phyloP scores from a whole-genome alignment of 2,329 filamentous ascomycete species.

The Paecilomyces fulvus region DNA sequence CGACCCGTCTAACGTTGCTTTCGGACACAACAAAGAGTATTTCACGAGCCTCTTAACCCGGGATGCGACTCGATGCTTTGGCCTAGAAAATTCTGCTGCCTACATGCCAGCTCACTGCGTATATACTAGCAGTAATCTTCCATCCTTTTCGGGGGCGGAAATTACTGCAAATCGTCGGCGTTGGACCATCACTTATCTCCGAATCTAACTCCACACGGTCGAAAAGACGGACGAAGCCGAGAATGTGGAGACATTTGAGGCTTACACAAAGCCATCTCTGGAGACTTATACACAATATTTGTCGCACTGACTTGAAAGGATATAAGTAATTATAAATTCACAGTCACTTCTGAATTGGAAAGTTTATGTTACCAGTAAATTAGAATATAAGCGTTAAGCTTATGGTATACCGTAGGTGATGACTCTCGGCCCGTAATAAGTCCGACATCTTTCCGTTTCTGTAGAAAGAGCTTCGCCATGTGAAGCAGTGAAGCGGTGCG shows the following conservation, averaged over 20 bases:
- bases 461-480: conserved; percentile 2
- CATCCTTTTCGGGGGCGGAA: background rate
- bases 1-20: background rate
- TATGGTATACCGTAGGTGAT: background rate
- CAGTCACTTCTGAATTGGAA: background rate
- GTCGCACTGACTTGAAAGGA: too few relatives aligned
- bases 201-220: background rate
- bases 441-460: conserved; percentile 17
- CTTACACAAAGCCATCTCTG: background rate
- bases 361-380: background rate
- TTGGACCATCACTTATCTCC: background rate
- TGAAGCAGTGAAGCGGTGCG: background rate
- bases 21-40: background rate
- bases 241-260: background rate
- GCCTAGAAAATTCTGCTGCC: background rate
- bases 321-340: background rate
- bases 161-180: background rate
- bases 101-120: background rate
- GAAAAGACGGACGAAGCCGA: background rate
- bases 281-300: background rate
- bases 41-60: background rate
- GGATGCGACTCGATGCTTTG: background rate
- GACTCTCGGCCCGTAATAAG: conserved; percentile 20
- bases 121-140: background rate
- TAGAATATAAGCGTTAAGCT: background rate